phyloP scores from a whole-genome alignment of 2,329 filamentous ascomycete species.

The Aciculosporium take region DNA sequence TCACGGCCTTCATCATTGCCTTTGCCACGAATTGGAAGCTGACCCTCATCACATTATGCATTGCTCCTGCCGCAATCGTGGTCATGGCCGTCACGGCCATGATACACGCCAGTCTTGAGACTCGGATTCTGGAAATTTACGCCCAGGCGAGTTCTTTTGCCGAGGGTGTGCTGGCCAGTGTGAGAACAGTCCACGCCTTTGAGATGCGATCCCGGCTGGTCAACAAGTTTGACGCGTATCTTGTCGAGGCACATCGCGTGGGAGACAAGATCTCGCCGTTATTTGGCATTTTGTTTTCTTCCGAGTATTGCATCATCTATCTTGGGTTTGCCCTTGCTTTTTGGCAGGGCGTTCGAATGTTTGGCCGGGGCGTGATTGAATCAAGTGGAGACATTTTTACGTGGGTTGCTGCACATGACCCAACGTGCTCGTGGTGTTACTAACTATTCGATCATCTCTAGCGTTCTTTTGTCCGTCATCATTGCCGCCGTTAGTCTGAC shows the following conservation, averaged over 20 bases:
- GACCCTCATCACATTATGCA: conserved; percentile 24
- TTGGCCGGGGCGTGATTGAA: conserved; percentile 18
- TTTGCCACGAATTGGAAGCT: conserved; percentile 29
- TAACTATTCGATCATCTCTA: too few relatives aligned
- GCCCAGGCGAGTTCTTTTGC: conserved; percentile 21
- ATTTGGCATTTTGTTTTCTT: conserved; percentile 24
- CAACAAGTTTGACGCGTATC: conserved; percentile 23
- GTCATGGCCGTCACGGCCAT: conserved; percentile 17
- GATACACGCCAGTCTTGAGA: conserved; percentile 18
- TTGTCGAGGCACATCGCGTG: conserved; percentile 20
- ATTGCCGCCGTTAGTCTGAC: conserved; percentile 24
- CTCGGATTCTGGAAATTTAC: conserved; percentile 21
- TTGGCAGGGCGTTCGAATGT: conserved; percentile 29
- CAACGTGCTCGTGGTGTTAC: too few relatives aligned
- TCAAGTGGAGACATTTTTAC: conserved; percentile 26
- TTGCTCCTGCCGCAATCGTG: conserved; percentile 14
- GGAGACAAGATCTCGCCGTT: conserved; percentile 25
- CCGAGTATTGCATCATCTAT: conserved; percentile 27
- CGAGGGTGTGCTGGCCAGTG: conserved; percentile 23
- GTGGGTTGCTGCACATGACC: too few relatives aligned
- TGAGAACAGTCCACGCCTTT: conserved; percentile 29
- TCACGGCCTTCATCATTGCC: conserved; percentile 24
- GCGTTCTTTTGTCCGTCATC: conserved; percentile 24
- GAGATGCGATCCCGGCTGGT: conserved; percentile 24
- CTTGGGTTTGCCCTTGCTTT: conserved; percentile 29